Evolutionary conservation across 176 grass and related monocot species (phyloP).

Genomic region (Aegilops speltoides): DNA sequence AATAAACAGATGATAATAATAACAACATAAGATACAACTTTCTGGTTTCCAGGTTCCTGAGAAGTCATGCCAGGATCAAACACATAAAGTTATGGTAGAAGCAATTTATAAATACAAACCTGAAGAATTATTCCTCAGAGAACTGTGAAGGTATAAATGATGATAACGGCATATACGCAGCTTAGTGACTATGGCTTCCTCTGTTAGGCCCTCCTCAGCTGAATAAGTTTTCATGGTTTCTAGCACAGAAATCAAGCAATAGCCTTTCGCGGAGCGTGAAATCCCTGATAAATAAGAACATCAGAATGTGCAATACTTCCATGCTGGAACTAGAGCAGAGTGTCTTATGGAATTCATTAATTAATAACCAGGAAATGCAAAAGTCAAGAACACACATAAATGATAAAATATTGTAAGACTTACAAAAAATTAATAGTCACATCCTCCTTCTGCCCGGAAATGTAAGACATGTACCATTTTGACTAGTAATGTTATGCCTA

Average conservation of each 20-base stretch:
- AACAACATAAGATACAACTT: slow-evolving; percentile 19
- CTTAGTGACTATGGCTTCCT: slow-evolving; percentile 86
- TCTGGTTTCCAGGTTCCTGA: background rate
- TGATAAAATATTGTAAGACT: background rate
- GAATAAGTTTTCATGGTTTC: slow-evolving; percentile 99
- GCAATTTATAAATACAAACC: slow-evolving; percentile 46
- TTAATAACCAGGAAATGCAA: slow-evolving; percentile 5
- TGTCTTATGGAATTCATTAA: background rate
- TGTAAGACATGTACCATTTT: background rate
- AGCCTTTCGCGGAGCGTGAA: slow-evolving; percentile 86
- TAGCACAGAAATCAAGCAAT: slow-evolving; percentile 87
- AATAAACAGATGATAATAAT: slow-evolving; percentile 22
- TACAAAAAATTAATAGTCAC: background rate
- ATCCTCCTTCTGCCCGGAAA: background rate
- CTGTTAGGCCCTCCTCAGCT: slow-evolving; percentile 88
- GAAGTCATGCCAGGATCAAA: slow-evolving; percentile 10
- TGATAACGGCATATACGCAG: slow-evolving; percentile 80
- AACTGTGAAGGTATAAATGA: slow-evolving; percentile 83
- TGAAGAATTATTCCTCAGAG: slow-evolving; percentile 91
- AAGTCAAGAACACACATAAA: slow-evolving; percentile 1
- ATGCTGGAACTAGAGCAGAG: slow-evolving; percentile 3
- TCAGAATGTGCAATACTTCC: slow-evolving; percentile 21
- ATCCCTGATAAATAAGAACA: slow-evolving; percentile 62
- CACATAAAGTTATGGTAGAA: background rate
- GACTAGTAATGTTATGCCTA: background rate